Conservation (phyloP, 83 land plant species). For the Thuja plicata region DNA sequence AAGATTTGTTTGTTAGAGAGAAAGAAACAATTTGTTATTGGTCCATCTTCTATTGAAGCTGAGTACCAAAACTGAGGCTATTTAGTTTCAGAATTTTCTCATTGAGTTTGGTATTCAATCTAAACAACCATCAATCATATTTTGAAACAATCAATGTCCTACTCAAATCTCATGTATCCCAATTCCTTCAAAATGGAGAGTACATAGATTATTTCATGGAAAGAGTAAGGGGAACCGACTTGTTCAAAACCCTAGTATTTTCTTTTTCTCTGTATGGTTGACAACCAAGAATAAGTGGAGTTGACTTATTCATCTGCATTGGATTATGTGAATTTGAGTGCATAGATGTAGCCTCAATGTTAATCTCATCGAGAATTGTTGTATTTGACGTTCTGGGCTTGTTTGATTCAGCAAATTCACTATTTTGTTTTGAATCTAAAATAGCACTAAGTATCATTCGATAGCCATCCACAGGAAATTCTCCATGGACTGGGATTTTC, state of each 20-base stretch:
- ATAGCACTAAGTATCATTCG: conserved; percentile 8
- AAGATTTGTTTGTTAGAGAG: too few relatives aligned
- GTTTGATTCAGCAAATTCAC: too few relatives aligned
- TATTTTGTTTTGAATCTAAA: conserved; percentile 9
- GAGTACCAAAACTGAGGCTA: too few relatives aligned
- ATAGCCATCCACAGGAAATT: conserved; percentile 29
- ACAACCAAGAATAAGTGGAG: conserved; percentile 11
- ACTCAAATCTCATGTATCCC: too few relatives aligned
- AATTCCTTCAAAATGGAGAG: conserved; percentile 17
- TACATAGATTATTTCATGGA: conserved; percentile 23
- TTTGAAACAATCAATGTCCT: too few relatives aligned
- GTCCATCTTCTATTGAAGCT: too few relatives aligned
- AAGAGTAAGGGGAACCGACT: too few relatives aligned
- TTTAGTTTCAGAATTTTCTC: too few relatives aligned
- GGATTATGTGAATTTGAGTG: conserved; percentile 28
- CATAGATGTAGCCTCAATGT: conserved; percentile 23
- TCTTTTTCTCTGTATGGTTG: conserved; percentile 20
- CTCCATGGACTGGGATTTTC: too few relatives aligned
- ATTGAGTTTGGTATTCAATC: too few relatives aligned
- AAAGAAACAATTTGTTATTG: too few relatives aligned
- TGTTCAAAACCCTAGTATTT: conserved; percentile 17
- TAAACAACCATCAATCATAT: too few relatives aligned
- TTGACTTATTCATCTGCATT: conserved; percentile 20
- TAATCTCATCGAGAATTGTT: conserved; percentile 32
- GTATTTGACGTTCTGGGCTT: conserved; percentile 25